phyloP scores from a whole-genome alignment of 106 monocot genomes.

The Dactylorhiza incarnata region DNA sequence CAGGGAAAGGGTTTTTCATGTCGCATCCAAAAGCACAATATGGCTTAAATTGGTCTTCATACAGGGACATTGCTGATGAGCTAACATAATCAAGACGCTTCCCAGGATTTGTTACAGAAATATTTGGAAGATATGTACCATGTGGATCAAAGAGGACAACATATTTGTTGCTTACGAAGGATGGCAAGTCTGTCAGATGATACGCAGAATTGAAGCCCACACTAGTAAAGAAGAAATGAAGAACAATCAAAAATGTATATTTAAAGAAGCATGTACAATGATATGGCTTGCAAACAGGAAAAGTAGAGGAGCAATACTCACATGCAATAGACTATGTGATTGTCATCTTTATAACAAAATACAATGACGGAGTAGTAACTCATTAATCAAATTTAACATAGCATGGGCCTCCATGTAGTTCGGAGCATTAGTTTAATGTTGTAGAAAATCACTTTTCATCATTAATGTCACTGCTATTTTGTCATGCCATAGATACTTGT shows the following conservation, averaged over 20 bases:
- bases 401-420: no score
- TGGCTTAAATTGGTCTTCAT: conserved; percentile 77
- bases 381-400: no score
- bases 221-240: conserved; percentile 22
- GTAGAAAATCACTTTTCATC: no score
- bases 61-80: conserved; percentile 61
- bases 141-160: conserved; percentile 93
- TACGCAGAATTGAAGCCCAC: conserved; percentile 98
- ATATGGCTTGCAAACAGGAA: not conserved
- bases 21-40: conserved; percentile 94
- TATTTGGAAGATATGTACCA: conserved; percentile 81
- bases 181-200: conserved; percentile 92
- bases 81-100: conserved; percentile 87
- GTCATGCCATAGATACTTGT: no score
- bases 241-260: not conserved
- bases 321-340: not conserved
- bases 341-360: no score
- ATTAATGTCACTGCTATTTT: no score
- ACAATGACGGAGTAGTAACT: no score
- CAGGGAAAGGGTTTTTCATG: conserved; percentile 69
- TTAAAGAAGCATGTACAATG: not conserved
- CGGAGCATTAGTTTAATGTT: no score
- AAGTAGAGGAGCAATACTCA: not conserved
- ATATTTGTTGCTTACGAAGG: conserved; percentile 89
- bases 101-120: conserved; percentile 90